Evolutionary conservation across 306 rosid genomes (phyloP), one percentile per base, ranked within the genome.

Genomic region (Albizia julibrissin): DNA sequence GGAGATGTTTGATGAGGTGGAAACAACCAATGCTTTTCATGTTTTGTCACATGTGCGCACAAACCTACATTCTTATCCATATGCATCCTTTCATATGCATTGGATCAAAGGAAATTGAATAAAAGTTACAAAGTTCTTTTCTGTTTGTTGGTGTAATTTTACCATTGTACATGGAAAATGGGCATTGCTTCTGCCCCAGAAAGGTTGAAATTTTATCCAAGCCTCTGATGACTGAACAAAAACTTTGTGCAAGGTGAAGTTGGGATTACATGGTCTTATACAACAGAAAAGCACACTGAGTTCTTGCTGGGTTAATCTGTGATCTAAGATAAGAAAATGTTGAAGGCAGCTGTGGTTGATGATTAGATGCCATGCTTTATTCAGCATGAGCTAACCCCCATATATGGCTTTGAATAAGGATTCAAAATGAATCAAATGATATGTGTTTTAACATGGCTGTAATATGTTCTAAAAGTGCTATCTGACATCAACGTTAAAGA

Each of bases 241-340:
- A 46, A 16, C 40, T 50, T 75, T 39, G 4, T 61, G 44, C 19
- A 26, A 22, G 69, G 42, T 24, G 56, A 72, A 72, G 52, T 61
- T 10, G 33, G 43, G 46, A 14, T 4, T 49, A 29, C 2, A 24
- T 10, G 46, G 67, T 74, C 64, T 37, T 33, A 74, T 19, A 31
- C 52, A 2, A 75, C 80, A 3, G 43, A 42, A 61, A 76, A 16
- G 26, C 49, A n/a, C 46, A n/a, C 46, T 34, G 59, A 62, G 39
- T 39, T 71, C 83, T 39, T 40, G 71, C 65, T 52, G n/a, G 7
- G 80, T 65, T 79, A 58, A 54, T 26, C 78, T 49, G 34, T 74
- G 65, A 52, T 33, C 67, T 72, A 39, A 46, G 39, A 77, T 46
- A 31, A 61, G 64, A 49, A 61, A 31, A 43, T 15, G 47, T 78